Evolutionary conservation across 202 grass and related monocot species (phyloP).

Genomic region (Schoenoplectus triqueter): DNA sequence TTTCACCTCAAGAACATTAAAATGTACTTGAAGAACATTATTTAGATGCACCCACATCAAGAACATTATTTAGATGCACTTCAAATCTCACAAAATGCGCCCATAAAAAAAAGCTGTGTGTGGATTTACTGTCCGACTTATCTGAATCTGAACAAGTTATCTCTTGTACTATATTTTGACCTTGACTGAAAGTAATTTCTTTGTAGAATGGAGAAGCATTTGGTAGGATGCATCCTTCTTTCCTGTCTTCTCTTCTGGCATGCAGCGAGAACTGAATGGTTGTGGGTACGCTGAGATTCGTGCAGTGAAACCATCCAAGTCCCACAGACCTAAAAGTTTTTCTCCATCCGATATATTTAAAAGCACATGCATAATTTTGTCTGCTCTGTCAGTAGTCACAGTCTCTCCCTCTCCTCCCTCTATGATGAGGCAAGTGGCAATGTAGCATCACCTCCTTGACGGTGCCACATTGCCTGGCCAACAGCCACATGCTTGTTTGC

Average conservation of each 20-base stretch:
- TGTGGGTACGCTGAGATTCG: background rate
- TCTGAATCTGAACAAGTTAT: no score
- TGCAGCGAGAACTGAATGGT: background rate
- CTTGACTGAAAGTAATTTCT: no score
- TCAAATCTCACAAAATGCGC: no score
- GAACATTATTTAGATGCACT: no score
- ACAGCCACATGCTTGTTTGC: conserved; percentile 19
- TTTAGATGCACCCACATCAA: no score
- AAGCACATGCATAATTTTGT: background rate
- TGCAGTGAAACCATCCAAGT: background rate
- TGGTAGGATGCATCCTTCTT: no score
- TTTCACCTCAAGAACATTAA: background rate
- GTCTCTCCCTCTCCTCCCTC: background rate
- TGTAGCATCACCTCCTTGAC: background rate
- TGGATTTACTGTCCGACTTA: no score
- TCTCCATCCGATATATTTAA: background rate
- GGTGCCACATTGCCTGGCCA: background rate
- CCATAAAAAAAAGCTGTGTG: no score
- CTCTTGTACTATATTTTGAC: no score
- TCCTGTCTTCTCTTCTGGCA: background rate
- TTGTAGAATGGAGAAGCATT: no score
- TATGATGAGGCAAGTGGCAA: background rate
- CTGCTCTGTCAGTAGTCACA: background rate
- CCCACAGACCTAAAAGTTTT: background rate
- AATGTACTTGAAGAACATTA: no score